Percentiles rank a stretch among this genome's conserved stretches.
Evolutionary conservation across 176 grass and related monocot genomes (phyloP).

Genomic region (Bromus sterilis): DNA sequence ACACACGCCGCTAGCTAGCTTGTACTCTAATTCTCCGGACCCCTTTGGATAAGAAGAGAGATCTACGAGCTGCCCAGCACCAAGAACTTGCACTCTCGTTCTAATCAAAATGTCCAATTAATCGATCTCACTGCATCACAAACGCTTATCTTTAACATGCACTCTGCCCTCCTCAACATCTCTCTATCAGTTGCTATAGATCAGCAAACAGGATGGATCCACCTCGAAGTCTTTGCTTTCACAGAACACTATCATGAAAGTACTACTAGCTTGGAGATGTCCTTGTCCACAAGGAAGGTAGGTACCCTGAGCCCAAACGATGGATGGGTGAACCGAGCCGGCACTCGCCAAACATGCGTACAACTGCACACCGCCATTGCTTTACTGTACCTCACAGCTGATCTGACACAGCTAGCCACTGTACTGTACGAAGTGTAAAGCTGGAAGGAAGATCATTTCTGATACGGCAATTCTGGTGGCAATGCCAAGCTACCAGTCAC

Average conservation of each 20-base stretch:
- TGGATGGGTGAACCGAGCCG: not conserved
- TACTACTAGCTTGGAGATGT: not conserved
- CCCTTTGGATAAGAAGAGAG: not conserved
- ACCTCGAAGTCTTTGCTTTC: not conserved
- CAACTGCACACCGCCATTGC: not conserved
- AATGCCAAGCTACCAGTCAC: not conserved
- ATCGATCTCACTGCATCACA: not conserved
- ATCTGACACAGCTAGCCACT: not conserved
- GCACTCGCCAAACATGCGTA: not conserved
- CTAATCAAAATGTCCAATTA: not conserved
- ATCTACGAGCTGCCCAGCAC: not conserved
- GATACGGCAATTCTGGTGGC: not conserved
- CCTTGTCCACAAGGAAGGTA: not conserved
- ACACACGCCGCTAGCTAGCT: slow-evolving; percentile 4
- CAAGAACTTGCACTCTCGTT: not conserved
- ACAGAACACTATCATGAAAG: not conserved
- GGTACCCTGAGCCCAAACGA: not conserved
- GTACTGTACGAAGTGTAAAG: no score
- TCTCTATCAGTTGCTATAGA: not conserved
- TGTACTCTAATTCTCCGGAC: not conserved
- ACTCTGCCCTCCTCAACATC: not conserved
- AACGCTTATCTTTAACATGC: not conserved
- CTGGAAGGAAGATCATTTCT: no score
- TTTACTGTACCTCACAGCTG: not conserved
- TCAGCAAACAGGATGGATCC: not conserved